These are phyloP conservation scores for Achaetomiella virescens DNA, from an alignment of 495 filamentous ascomycete species.

Conservation along the genomic window DNA sequence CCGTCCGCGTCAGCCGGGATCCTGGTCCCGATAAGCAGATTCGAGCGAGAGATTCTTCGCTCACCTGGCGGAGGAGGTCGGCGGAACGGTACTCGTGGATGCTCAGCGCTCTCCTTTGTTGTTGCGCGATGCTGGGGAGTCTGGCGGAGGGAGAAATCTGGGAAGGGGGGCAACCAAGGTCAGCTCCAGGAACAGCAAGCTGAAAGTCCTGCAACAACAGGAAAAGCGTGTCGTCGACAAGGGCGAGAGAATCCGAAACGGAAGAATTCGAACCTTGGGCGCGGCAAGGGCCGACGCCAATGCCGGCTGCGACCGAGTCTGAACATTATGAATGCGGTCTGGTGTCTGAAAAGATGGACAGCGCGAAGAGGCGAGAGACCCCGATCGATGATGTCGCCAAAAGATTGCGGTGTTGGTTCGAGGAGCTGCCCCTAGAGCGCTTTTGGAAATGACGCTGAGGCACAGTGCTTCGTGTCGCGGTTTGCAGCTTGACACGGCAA, in stretches of 20 bases:
- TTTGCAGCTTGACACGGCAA: constrained; percentile 11
- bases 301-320: constrained; percentile 43
- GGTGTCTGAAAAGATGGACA: not conserved
- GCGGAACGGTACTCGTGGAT: constrained; percentile 98
- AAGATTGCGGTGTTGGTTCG: constrained; percentile 13
- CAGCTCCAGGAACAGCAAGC: constrained; percentile 8
- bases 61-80: constrained; percentile 75
- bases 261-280: constrained; percentile 35
- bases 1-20: constrained; percentile 9
- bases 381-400: constrained; percentile 7
- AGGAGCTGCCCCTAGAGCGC: not conserved
- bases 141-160: constrained; percentile 38
- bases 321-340: constrained; percentile 35
- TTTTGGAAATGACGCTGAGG: constrained; percentile 26
- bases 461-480: constrained; percentile 2
- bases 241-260: not conserved
- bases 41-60: constrained; percentile 8
- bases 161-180: constrained; percentile 10
- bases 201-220: not conserved
- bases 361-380: not conserved
- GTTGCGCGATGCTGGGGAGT: constrained; percentile 45
- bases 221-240: not conserved
- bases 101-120: constrained; percentile 74
- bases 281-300: constrained; percentile 44
- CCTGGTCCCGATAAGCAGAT: not conserved